A percentile compares a stretch with the other conserved stretches of the same genome.
Evolutionary conservation across 2,329 filamentous ascomycete species (phyloP).

Genomic region (Colletotrichum costaricense): DNA sequence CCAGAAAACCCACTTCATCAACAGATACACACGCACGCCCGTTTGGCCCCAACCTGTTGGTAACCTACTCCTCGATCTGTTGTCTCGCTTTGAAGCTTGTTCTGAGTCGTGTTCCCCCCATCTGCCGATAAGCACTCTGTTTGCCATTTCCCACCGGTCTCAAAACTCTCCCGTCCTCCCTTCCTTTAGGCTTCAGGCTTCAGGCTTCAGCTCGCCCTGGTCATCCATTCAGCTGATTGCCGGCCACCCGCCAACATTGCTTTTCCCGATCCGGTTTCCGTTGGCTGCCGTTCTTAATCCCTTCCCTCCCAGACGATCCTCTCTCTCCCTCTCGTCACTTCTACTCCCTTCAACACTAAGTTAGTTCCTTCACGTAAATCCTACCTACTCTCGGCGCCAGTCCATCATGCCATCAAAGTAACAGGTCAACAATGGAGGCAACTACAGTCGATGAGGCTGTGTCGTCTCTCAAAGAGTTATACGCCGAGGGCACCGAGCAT

Average conservation of each 20-base stretch:
- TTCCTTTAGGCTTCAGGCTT: not conserved
- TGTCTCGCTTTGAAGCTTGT: constrained; percentile 2
- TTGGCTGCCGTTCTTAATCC: not conserved
- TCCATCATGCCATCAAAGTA: constrained; percentile 24
- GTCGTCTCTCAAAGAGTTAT: constrained; percentile 35
- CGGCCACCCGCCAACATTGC: not conserved
- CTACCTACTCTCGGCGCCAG: not conserved
- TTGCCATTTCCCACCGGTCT: not conserved
- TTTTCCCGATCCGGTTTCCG: not conserved
- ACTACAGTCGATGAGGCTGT: constrained; percentile 38
- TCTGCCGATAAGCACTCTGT: not conserved
- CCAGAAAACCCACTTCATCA: not conserved
- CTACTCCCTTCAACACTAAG: not conserved
- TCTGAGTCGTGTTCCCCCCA: not conserved
- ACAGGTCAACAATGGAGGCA: constrained; percentile 36
- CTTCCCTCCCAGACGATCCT: not conserved
- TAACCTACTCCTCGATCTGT: not conserved
- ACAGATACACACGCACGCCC: not conserved
- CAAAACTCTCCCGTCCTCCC: constrained; percentile 5
- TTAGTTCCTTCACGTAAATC: not conserved
- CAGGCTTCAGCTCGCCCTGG: constrained; percentile 13
- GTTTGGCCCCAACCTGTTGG: not conserved
- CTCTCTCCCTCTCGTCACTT: not conserved
- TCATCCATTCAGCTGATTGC: not conserved
- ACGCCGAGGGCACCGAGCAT: constrained; percentile 35